A percentile compares a stretch with the other conserved stretches of the same genome.
These are phyloP conservation scores for Cordyceps cicadae DNA, from an alignment of 2,329 filamentous ascomycete species.

Conservation along the genomic window DNA sequence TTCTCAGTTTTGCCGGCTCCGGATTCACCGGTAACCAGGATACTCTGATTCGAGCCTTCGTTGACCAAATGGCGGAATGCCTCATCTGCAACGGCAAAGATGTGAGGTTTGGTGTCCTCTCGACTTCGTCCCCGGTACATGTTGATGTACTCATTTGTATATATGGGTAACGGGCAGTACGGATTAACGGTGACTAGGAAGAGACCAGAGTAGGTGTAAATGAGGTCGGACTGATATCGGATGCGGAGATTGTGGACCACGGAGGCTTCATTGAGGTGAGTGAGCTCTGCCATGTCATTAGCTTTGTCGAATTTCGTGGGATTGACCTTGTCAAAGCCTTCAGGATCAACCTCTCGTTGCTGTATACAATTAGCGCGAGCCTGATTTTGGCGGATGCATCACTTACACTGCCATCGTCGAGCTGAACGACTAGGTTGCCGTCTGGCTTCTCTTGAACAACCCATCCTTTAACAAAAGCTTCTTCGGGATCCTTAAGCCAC, in stretches of 20 bases:
- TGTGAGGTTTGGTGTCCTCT: conserved; percentile 94
- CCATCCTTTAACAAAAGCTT: conserved; percentile 87
- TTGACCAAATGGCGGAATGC: conserved; percentile 94
- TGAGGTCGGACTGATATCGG: conserved; percentile 90
- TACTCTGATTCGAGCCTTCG: conserved; percentile 93
- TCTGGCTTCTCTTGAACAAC: conserved; percentile 71
- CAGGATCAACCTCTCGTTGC: conserved; percentile 79
- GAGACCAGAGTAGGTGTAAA: conserved; percentile 95
- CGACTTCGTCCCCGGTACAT: conserved; percentile 91
- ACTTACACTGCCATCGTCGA: conserved; percentile 80
- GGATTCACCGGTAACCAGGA: conserved; percentile 94
- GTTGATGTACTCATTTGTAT: conserved; percentile 92
- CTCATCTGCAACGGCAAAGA: conserved; percentile 94
- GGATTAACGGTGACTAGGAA: conserved; percentile 97
- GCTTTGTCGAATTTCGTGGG: conserved; percentile 99
- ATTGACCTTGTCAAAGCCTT: conserved; percentile 97
- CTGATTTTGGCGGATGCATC: background rate
- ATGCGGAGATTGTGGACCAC: conserved; percentile 95
- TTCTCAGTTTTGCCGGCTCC: conserved; percentile 98
- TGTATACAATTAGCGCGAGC: conserved; percentile 28
- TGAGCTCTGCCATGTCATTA: conserved; percentile 98
- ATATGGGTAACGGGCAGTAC: conserved; percentile 90
- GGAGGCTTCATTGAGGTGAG: conserved; percentile 93
- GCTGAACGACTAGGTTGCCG: conserved; percentile 73
- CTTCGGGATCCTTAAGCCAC: conserved; percentile 82